Evolutionary conservation across 2,329 filamentous ascomycete genomes (phyloP).

Genomic region (Rhynchosporium agropyri): DNA sequence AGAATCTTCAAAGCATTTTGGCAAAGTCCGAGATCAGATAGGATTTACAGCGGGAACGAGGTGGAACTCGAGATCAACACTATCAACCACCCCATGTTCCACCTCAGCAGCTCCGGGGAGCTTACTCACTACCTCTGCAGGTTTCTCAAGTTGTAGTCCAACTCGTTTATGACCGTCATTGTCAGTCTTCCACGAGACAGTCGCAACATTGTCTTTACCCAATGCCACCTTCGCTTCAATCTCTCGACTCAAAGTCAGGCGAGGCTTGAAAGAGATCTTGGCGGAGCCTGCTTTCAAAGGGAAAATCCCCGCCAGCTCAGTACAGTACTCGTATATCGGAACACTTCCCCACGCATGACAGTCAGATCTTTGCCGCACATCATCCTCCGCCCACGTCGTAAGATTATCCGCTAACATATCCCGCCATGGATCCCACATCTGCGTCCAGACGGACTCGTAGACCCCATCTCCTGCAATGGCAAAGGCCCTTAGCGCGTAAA

Average conservation of each 20-base stretch:
- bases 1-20: too few species aligned
- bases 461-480: constrained; percentile 40
- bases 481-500: constrained; percentile 47
- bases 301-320: constrained; percentile 41
- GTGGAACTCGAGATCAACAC: background rate
- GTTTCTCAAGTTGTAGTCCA: constrained; percentile 24
- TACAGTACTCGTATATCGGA: constrained; percentile 47
- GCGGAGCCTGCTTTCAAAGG: constrained; percentile 28
- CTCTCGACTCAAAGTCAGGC: constrained; percentile 33
- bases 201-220: constrained; percentile 35
- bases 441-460: constrained; percentile 43
- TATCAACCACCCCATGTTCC: constrained; percentile 28
- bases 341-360: constrained; percentile 50
- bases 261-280: constrained; percentile 39
- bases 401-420: constrained; percentile 45
- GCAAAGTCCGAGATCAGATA: too few species aligned
- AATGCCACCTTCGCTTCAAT: constrained; percentile 38
- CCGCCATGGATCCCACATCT: constrained; percentile 45
- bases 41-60: too few species aligned
- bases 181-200: constrained; percentile 32
- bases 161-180: constrained; percentile 22
- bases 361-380: constrained; percentile 48
- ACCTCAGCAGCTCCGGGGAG: constrained; percentile 25
- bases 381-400: constrained; percentile 49
- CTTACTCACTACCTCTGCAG: constrained; percentile 28